These are phyloP conservation scores for Hypoxylon sp. DNA, from an alignment of 2,329 filamentous ascomycete genomes.

Conservation along the genomic window DNA sequence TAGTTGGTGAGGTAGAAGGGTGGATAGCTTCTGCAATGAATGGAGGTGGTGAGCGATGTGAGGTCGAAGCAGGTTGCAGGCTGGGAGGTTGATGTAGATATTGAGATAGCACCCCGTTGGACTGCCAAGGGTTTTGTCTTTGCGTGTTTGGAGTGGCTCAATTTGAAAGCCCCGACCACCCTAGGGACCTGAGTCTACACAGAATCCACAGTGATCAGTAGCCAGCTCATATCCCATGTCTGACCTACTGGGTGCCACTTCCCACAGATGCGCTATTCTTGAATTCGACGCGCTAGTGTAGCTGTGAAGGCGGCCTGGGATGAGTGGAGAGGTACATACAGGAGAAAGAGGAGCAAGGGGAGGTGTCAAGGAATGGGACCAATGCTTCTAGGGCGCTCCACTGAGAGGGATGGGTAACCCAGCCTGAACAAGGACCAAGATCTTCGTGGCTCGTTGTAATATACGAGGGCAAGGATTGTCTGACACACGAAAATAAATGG, in stretches of 20 bases:
- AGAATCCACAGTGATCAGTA: conserved; percentile 45
- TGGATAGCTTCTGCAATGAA: conserved; percentile 35
- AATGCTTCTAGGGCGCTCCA: conserved; percentile 51
- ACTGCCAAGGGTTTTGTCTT: conserved; percentile 48
- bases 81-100: conserved; percentile 52
- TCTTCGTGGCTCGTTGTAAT: conserved; percentile 63
- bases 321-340: conserved; percentile 40
- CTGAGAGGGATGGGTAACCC: conserved; percentile 47
- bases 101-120: conserved; percentile 46
- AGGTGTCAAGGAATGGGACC: conserved; percentile 50
- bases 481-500: conserved; percentile 64
- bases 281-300: conserved; percentile 53
- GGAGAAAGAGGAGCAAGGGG: conserved; percentile 40
- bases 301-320: conserved; percentile 49
- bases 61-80: conserved; percentile 46
- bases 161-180: conserved; percentile 45
- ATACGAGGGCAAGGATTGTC: conserved; percentile 64
- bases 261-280: conserved; percentile 53
- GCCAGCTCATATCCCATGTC: conserved; percentile 50
- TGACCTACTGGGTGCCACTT: conserved; percentile 49
- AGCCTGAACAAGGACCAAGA: conserved; percentile 50
- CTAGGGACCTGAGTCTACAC: conserved; percentile 44
- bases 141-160: conserved; percentile 53
- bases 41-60: conserved; percentile 44
- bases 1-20: conserved; percentile 28